Base-by-base conservation (phyloP, 2,329 filamentous ascomycete species). In the Magnaporthales sp. region DNA sequence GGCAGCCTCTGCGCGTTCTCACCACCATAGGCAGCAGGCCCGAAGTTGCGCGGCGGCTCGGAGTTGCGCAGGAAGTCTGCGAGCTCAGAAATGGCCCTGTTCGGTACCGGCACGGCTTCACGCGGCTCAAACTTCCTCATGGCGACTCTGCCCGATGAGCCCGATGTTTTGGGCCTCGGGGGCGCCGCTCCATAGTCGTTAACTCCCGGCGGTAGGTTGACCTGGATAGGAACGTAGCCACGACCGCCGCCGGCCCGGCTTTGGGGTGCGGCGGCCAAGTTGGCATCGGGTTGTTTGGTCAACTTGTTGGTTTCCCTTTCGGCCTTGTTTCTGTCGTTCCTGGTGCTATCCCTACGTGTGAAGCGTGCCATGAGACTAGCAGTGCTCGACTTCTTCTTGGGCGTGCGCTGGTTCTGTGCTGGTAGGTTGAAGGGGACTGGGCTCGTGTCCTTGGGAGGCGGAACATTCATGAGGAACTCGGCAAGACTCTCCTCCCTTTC, bases 31-130 rank as follows among this genome's bases (percentile, higher is more conserved):
- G 62, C 29, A 22, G 64, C 54, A 9, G 64, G 29, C 5, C 63
- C 64, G 61, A 66, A 66, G 63, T 30, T 69, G 15, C 82, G 80
- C 1, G 89, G 87, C 3, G 90, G 90, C 38, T 83, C 88, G 15
- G 89, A 90, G 71, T 87, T 86, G 66, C 84, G 85, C 32, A 95
- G 78, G 74, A 94, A 94, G 65, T 87, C 86, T 0, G 91, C 90
- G 61, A 94, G 77, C 64, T 92, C 90, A 22, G 84, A 83, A 2
- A 89, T 92, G 62, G 78, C 76, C n/a, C 76, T 77, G 7, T 75
- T 75, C 3, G 75, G 70, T 8, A 71, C 69, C n/a, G 75, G 73
- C 46, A 79, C 76, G 3, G 84, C 77, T 4, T 87, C 85, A 62
- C 84, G 80, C 2, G 85, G 81, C 73, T 86, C 84, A 71, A 83